Conservation (phyloP, 257 asterid species). For the Solanum chilense region DNA sequence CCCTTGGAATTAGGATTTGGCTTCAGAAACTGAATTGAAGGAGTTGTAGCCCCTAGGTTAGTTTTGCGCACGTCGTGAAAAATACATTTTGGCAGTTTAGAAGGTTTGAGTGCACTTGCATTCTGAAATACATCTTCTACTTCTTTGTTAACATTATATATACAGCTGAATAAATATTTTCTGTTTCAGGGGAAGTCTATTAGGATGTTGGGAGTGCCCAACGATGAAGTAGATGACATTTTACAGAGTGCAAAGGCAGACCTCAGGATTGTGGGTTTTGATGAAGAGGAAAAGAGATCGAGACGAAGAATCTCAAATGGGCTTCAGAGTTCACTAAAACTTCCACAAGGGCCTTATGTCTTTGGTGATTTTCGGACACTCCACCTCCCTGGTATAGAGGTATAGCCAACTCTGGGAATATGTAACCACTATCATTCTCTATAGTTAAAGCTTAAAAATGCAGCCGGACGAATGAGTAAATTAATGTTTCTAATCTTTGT, state of each 20-base stretch:
- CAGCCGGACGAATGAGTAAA: neutral
- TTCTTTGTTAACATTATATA: neutral
- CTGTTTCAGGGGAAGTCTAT: conserved; percentile 56
- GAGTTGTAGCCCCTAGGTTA: neutral
- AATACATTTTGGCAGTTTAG: neutral
- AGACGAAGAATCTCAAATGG: conserved; percentile 38
- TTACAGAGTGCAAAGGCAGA: conserved; percentile 44
- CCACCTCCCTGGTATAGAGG: conserved; percentile 77
- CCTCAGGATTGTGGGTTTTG: conserved; percentile 82
- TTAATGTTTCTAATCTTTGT: neutral
- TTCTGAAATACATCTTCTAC: neutral
- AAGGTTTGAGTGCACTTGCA: neutral
- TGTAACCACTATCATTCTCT: neutral
- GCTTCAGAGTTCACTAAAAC: conserved; percentile 23
- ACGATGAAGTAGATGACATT: conserved; percentile 73
- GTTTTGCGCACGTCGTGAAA: neutral
- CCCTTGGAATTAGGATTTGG: neutral
- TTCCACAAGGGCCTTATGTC: conserved; percentile 71
- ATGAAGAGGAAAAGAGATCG: conserved; percentile 73
- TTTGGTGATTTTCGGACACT: conserved; percentile 80
- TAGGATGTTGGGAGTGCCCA: conserved; percentile 87
- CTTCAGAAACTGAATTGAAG: neutral
- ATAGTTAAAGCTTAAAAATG: neutral
- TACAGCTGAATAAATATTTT: neutral
- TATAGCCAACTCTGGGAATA: conserved; percentile 4